Conservation (phyloP, 176 grass and related monocot genomes). For the Bromus sterilis region DNA sequence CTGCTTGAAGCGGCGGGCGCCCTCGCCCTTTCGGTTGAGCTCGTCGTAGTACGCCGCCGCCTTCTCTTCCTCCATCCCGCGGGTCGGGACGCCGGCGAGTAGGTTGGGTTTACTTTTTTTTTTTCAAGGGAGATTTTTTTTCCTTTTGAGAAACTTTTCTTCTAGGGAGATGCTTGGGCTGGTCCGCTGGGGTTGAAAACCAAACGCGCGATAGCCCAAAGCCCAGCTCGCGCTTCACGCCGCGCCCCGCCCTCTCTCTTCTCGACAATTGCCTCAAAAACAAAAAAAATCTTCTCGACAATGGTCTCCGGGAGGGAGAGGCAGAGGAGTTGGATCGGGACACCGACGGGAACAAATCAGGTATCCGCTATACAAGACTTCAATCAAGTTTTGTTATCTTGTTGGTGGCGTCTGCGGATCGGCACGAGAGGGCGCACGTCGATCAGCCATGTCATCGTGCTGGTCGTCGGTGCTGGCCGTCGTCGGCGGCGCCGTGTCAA, state of each 20-base stretch:
- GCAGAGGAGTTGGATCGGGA: not conserved
- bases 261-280: too few relatives aligned
- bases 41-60: conserved; percentile 94
- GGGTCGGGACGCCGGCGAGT: not conserved
- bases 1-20: conserved; percentile 89
- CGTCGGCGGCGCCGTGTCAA: not conserved
- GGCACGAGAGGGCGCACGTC: not conserved
- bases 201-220: not conserved
- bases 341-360: not conserved
- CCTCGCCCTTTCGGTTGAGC: conserved; percentile 91
- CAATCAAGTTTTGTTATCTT: too few relatives aligned
- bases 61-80: conserved; percentile 50
- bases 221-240: not conserved
- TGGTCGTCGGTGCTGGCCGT: conserved; percentile 27
- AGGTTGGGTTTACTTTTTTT: not conserved
- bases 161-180: not conserved
- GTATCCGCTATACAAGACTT: not conserved
- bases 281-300: too few relatives aligned
- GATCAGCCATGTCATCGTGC: not conserved
- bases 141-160: not conserved
- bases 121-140: not conserved
- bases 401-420: not conserved
- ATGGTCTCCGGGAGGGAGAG: not conserved
- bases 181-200: not conserved
- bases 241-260: not conserved